Percentiles rank a stretch among this genome's conserved stretches.
Conservation (phyloP, 1,139 yeast species). For the Lodderomyces orthopsilosis region DNA sequence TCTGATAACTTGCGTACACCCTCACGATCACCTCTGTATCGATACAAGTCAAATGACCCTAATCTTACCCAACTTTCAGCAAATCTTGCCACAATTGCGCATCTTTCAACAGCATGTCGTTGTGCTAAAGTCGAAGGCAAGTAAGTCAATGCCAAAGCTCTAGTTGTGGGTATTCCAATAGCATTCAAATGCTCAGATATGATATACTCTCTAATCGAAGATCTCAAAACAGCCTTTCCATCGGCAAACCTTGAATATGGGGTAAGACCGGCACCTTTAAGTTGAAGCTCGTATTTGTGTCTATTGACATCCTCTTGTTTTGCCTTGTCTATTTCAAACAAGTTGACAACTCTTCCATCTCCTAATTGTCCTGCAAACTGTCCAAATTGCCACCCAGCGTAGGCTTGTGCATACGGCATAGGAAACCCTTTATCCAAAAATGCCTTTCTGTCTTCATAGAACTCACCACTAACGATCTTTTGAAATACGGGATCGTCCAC, state of each 20-base stretch:
- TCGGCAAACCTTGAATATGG: constrained; percentile 95
- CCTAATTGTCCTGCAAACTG: constrained; percentile 96
- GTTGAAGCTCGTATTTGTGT: constrained; percentile 60
- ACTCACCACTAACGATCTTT: constrained; percentile 62
- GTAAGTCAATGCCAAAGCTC: constrained; percentile 72
- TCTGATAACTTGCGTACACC: constrained; percentile 66
- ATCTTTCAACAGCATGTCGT: constrained; percentile 68
- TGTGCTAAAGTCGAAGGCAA: constrained; percentile 78
- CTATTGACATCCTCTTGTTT: constrained; percentile 27
- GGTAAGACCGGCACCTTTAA: constrained; percentile 90
- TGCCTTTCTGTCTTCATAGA: constrained; percentile 24
- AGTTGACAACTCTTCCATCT: constrained; percentile 85
- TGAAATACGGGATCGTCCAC: constrained; percentile 41
- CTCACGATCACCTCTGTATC: constrained; percentile 67
- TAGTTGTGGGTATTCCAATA: constrained; percentile 80
- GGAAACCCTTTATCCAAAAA: constrained; percentile 42
- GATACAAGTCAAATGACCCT: constrained; percentile 85
- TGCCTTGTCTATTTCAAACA: constrained; percentile 60
- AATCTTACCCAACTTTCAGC: constrained; percentile 85
- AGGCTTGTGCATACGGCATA: constrained; percentile 84
- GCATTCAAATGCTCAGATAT: constrained; percentile 81
- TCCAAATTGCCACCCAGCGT: constrained; percentile 97
- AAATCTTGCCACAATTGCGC: constrained; percentile 83
- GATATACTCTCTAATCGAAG: constrained; percentile 83
- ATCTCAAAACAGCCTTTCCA: constrained; percentile 88